Percentiles rank a stretch among this genome's conserved stretches.
Conservation (phyloP, 179 eudicot species). For the Beta corolliflora region DNA sequence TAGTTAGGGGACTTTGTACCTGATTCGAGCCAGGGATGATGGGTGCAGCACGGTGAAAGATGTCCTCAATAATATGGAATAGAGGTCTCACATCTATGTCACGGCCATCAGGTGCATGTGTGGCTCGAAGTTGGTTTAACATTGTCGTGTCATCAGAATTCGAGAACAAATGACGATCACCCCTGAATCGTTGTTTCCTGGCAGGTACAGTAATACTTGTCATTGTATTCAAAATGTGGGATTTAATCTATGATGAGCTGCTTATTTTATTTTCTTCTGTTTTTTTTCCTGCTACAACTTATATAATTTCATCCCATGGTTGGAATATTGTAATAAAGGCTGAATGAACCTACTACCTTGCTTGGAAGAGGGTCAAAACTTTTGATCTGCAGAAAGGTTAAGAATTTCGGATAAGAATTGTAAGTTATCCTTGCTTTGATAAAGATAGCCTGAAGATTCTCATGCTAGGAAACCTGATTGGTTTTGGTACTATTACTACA, state of each 20-base stretch:
- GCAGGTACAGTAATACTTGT: slow-evolving; percentile 36
- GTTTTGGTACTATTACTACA: slow-evolving; percentile 9
- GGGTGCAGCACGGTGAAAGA: slow-evolving; percentile 50
- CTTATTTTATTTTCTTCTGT: not conserved
- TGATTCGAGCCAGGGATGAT: slow-evolving; percentile 33
- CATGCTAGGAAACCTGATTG: not conserved
- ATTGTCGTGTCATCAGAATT: slow-evolving; percentile 59
- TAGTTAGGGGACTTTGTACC: slow-evolving; percentile 28
- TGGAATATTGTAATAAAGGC: slow-evolving; percentile 29
- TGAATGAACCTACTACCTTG: slow-evolving; percentile 53
- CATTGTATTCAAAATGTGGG: slow-evolving; percentile 23
- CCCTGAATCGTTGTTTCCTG: slow-evolving; percentile 38
- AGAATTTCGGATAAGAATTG: slow-evolving; percentile 26
- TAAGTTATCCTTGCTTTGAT: slow-evolving; percentile 28
- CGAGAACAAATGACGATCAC: slow-evolving; percentile 52
- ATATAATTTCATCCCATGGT: slow-evolving; percentile 25
- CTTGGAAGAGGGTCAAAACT: slow-evolving; percentile 42
- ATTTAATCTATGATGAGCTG: not conserved
- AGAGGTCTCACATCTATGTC: slow-evolving; percentile 59
- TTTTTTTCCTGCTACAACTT: slow-evolving; percentile 7
- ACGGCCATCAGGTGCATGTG: slow-evolving; percentile 69
- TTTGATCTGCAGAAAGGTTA: slow-evolving; percentile 29
- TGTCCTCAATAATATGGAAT: slow-evolving; percentile 60
- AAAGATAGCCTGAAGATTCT: not conserved
- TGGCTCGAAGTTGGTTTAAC: slow-evolving; percentile 56